Percentiles rank a stretch among this genome's conserved stretches.
These are phyloP conservation scores for Trichosporon asahii DNA, from an alignment of 1,284 basidiomycete species.

Conservation along the genomic window DNA sequence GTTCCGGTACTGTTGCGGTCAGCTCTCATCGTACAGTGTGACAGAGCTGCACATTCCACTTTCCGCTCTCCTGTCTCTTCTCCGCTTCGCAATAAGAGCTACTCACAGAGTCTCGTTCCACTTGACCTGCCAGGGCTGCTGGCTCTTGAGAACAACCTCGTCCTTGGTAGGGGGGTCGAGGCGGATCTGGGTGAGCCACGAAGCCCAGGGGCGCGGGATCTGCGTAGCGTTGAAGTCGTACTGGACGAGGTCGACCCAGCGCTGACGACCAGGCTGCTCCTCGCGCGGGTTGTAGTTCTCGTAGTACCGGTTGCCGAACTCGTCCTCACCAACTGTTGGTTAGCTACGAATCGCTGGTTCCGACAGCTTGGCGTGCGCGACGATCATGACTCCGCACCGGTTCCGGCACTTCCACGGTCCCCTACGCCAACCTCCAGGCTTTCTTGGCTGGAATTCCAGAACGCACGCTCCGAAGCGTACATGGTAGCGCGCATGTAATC, in stretches of 20 bases:
- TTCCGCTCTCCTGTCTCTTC: too few species aligned
- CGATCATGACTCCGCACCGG: neutral
- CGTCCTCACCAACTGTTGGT: constrained; percentile 69
- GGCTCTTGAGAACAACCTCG: constrained; percentile 62
- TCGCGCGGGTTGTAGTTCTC: constrained; percentile 82
- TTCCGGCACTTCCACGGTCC: too few species aligned
- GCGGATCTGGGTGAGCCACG: constrained; percentile 89
- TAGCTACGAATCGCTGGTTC: neutral
- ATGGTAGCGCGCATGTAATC: too few species aligned
- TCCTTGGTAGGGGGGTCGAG: constrained; percentile 73
- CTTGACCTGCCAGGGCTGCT: constrained; percentile 69
- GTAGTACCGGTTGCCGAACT: constrained; percentile 88
- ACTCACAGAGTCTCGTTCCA: constrained; percentile 58
- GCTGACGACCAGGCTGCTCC: constrained; percentile 83
- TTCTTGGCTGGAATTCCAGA: too few species aligned
- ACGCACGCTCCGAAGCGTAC: too few species aligned
- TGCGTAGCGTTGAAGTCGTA: constrained; percentile 85
- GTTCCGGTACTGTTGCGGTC: constrained; percentile 64
- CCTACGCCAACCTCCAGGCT: too few species aligned
- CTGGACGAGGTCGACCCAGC: constrained; percentile 89
- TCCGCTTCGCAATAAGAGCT: too few species aligned
- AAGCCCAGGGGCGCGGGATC: constrained; percentile 89
- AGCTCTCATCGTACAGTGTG: neutral
- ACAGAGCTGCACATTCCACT: neutral
- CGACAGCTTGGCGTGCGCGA: neutral